Base-by-base conservation (phyloP, 495 filamentous ascomycete species). In the Aspergillus kassunensis region DNA sequence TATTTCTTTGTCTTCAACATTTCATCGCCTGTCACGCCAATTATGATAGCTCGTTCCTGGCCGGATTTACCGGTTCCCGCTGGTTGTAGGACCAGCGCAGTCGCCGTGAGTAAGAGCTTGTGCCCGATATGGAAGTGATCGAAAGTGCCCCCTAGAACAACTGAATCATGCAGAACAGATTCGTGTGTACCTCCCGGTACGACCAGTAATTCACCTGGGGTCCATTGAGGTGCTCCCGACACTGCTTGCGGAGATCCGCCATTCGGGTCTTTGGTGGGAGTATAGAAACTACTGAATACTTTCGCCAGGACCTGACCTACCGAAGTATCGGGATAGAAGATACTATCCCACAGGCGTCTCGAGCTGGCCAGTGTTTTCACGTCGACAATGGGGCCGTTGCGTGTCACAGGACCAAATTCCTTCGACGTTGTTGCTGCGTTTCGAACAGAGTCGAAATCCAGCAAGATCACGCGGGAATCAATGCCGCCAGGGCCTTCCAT, bases 71-170 rank as follows among this genome's bases (percentile, higher is more conserved):
- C 55, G 4, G 64, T 46, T 60, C 49, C 62, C 4, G 65, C 59
- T 3, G 76, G 70, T 3, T 81, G 78, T 15, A 92, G 67, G 9
- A 89, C 74, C 43, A 96, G 74, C 4, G 87, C 85, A 8, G 84
- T 87, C 58, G 91, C 91, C 7, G 91, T 92, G 30, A 98, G 75
- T 6, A 98, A 80, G 19, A 97, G 77, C 63, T 96, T 97, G 73
- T 98, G 93, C n/a, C 93, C 93, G 23, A 88, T 80, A 63, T 97
- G 93, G 31, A 98, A 81, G 69, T 97, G 89, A 68, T 98, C 93
- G 65, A 97, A 98, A 4, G 93, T 97, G 16, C 93, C 93, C 35
- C 92, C 93, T 27, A 97, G 83, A n/a, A 81, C 83, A 27, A 95
- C 86, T 15, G 79, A 77, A 55, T 67, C 63, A 62, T 84, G 78